phyloP scores from a whole-genome alignment of 148 eudicot species.

The Spergularia marina region DNA sequence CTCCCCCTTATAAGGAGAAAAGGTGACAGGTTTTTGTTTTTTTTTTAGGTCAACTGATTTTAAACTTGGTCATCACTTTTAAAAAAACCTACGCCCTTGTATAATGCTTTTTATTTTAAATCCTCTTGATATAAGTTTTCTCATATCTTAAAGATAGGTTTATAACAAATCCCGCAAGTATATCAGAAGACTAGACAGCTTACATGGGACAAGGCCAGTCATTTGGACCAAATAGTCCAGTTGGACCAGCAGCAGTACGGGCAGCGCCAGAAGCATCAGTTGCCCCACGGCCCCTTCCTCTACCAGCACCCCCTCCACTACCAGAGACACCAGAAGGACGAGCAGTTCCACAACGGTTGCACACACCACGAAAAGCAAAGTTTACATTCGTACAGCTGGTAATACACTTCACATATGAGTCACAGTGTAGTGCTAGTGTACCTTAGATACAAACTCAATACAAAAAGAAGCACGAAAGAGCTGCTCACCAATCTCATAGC shows the following conservation, averaged over 20 bases:
- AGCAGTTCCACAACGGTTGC: slow-evolving; percentile 99
- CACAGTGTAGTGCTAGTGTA: slow-evolving; percentile 5
- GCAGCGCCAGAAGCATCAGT: slow-evolving; percentile 49
- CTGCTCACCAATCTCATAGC: slow-evolving; percentile 96
- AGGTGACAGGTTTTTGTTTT: not conserved
- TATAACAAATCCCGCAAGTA: not conserved
- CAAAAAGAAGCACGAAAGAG: slow-evolving; percentile 56
- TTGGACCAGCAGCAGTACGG: slow-evolving; percentile 59
- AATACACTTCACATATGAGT: slow-evolving; percentile 34
- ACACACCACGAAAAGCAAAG: slow-evolving; percentile 95
- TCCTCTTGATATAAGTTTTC: not conserved
- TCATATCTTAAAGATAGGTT: not conserved
- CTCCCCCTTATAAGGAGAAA: not conserved
- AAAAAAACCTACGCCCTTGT: not conserved
- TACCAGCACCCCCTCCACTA: slow-evolving; percentile 70
- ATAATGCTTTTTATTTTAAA: not conserved
- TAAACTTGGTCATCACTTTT: not conserved
- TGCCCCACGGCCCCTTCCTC: slow-evolving; percentile 90
- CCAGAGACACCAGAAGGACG: slow-evolving; percentile 81
- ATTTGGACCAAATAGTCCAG: slow-evolving; percentile 95
- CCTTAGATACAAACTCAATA: not conserved
- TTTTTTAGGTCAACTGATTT: not conserved
- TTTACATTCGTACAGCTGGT: slow-evolving; percentile 91
- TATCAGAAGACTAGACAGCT: slow-evolving; percentile 28
- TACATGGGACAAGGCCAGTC: slow-evolving; percentile 99